Percentiles rank a stretch among this genome's conserved stretches.
Evolutionary conservation across 805 yeast genomes (phyloP).

Genomic region (Grigorovia transvaalensis): DNA sequence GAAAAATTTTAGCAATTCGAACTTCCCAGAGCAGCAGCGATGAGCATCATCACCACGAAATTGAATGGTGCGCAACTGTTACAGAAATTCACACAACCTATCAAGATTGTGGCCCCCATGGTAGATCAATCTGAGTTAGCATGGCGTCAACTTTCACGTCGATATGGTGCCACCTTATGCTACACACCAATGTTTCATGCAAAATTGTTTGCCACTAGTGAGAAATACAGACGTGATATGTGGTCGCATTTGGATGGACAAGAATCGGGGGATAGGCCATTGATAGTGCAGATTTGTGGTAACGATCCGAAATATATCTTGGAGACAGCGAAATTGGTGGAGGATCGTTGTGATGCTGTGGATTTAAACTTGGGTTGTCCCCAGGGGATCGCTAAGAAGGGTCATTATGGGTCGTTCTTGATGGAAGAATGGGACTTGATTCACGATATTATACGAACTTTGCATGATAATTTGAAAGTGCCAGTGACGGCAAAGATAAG

Average conservation of each 20-base stretch:
- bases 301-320: conserved; percentile 82
- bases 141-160: conserved; percentile 80
- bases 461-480: conserved; percentile 63
- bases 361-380: conserved; percentile 97
- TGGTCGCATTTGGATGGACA: conserved; percentile 71
- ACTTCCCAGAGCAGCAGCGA: neutral
- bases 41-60: conserved; percentile 7
- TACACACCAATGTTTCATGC: conserved; percentile 98
- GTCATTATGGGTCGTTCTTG: conserved; percentile 88
- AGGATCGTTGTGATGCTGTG: conserved; percentile 85
- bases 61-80: conserved; percentile 57
- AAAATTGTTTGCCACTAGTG: conserved; percentile 72
- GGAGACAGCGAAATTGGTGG: conserved; percentile 71
- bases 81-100: conserved; percentile 62
- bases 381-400: conserved; percentile 91
- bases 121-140: conserved; percentile 95
- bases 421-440: conserved; percentile 96
- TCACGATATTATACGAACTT: conserved; percentile 53
- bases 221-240: conserved; percentile 68
- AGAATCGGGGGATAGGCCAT: conserved; percentile 65
- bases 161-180: conserved; percentile 86
- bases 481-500: conserved; percentile 96
- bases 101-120: conserved; percentile 93
- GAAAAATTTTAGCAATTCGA: neutral
- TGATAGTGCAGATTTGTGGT: conserved; percentile 92